Percentiles rank a stretch among this genome's conserved stretches.
Conservation (phyloP, 2,329 filamentous ascomycete genomes). For the Epichloe elymi region DNA sequence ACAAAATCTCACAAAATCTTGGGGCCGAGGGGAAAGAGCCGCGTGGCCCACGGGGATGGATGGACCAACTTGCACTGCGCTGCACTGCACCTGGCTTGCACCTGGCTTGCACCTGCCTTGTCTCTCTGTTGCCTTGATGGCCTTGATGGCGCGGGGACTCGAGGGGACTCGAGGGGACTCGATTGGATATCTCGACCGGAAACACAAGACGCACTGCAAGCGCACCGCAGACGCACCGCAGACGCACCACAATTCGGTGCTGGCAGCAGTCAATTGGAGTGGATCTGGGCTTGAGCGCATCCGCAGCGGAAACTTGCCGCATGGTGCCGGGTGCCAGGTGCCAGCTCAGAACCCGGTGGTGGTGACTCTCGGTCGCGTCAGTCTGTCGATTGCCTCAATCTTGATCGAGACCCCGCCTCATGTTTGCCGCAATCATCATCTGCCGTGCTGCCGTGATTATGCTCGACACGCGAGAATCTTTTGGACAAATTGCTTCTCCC, state of each 20-base stretch:
- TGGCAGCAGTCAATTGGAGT: not conserved
- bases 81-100: no score
- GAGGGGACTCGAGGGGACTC: not conserved
- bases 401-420: no score
- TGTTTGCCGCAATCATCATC: no score
- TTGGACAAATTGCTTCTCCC: no score
- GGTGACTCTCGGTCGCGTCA: not conserved
- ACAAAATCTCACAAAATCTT: no score
- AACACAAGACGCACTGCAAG: not conserved
- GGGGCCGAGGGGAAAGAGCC: no score
- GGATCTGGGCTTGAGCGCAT: not conserved
- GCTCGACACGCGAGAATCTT: no score
- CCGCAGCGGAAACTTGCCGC: not conserved
- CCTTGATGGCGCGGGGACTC: not conserved
- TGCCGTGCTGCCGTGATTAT: no score
- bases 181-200: not conserved
- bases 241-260: not conserved
- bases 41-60: no score
- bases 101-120: no score
- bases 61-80: no score
- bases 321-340: not conserved
- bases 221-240: not conserved
- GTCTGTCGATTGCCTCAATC: not conserved
- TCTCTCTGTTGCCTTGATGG: not conserved
- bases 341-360: not conserved